Evolutionary conservation across 805 yeast species (phyloP).

Genomic region (Pichia occidentalis): DNA sequence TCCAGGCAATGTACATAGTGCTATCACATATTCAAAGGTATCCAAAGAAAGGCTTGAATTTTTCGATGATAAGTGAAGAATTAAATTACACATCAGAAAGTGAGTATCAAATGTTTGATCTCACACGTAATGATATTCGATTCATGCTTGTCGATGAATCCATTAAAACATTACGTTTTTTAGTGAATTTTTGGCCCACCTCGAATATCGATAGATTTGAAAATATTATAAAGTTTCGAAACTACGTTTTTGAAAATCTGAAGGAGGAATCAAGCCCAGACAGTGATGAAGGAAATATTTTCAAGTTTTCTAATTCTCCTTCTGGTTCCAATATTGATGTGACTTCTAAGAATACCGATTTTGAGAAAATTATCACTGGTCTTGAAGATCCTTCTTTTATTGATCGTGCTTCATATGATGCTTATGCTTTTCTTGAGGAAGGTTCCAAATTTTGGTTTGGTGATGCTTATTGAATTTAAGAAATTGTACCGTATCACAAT

Average conservation of each 20-base stretch:
- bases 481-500: too few species aligned
- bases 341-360: not conserved
- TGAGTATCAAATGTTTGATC: conserved; percentile 9
- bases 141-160: conserved; percentile 12
- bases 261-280: not conserved
- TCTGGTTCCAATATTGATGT: not conserved
- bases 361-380: not conserved
- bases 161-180: conserved; percentile 6
- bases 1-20: conserved; percentile 22
- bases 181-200: conserved; percentile 17
- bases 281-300: not conserved
- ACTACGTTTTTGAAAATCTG: conserved; percentile 4
- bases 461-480: too few species aligned
- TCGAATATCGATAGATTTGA: conserved; percentile 15
- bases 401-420: not conserved
- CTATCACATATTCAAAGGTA: conserved; percentile 16
- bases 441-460: conserved; percentile 15
- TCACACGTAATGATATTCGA: conserved; percentile 15
- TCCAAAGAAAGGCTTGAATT: conserved; percentile 13
- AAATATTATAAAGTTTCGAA: conserved; percentile 14
- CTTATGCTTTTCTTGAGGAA: conserved; percentile 11
- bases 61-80: conserved; percentile 8
- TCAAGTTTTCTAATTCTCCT: not conserved
- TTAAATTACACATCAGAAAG: conserved; percentile 14
- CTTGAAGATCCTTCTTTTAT: not conserved